These are phyloP conservation scores for Globisporangium radiosum DNA, from an alignment of 352 stramenopile genomes.

Conservation along the genomic window DNA sequence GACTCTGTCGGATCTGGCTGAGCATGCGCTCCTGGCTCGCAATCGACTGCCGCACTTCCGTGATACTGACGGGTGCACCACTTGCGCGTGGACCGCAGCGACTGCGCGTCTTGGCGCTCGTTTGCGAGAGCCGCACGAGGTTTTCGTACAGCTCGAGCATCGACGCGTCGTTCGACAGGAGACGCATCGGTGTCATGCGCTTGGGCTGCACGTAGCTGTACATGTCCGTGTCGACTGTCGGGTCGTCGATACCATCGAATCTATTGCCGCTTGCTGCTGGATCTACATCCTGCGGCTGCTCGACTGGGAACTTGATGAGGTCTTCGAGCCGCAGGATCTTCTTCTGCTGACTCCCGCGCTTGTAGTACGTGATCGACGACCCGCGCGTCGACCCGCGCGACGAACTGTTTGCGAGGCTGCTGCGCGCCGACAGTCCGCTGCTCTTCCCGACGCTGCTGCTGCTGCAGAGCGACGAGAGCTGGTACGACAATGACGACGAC, in stretches of 20 bases:
- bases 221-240: slow-evolving; percentile 3
- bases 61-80: slow-evolving; percentile 1
- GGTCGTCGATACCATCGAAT: slow-evolving; percentile 5
- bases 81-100: not conserved
- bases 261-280: no score
- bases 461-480: slow-evolving; percentile 4
- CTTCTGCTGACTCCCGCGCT: slow-evolving; percentile 13
- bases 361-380: slow-evolving; percentile 17
- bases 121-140: slow-evolving; percentile 16
- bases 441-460: slow-evolving; percentile 6
- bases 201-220: slow-evolving; percentile 6
- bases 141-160: slow-evolving; percentile 16
- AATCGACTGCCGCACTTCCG: slow-evolving; percentile 13
- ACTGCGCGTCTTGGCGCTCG: not conserved
- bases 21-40: slow-evolving; percentile 8
- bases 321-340: slow-evolving; percentile 16
- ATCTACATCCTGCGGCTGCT: slow-evolving; percentile 6
- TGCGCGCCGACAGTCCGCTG: slow-evolving; percentile 1
- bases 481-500: slow-evolving; percentile 5
- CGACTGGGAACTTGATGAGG: slow-evolving; percentile 13
- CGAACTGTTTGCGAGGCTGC: slow-evolving; percentile 1
- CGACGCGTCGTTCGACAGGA: slow-evolving; percentile 9
- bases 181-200: slow-evolving; percentile 6
- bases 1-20: slow-evolving; percentile 10
- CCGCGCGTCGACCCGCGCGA: not conserved